Base-by-base conservation (phyloP, 73 alveolate genomes). In the Uronychia binucleata region DNA sequence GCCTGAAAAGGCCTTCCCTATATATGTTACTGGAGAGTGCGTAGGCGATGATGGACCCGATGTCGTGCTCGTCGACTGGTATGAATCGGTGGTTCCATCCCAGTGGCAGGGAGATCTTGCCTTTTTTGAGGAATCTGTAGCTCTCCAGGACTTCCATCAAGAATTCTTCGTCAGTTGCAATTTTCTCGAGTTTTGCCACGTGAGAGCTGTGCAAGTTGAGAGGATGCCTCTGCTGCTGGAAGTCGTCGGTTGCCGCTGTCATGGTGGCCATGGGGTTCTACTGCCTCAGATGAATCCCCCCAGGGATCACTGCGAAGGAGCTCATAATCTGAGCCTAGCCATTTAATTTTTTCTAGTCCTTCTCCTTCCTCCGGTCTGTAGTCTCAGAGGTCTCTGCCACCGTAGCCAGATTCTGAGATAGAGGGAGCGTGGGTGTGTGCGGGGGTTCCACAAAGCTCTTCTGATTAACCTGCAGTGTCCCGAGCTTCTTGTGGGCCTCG, bases 31-130 rank as follows among this genome's bases (percentile, higher is more conserved):
- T 79, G 28, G 82, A 59, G 1, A 90, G 88, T 0, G 79, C 86
- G 35, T 59, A 85, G 5, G 92, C 85, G 1, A 90, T 85, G 0
- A 90, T 67, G 25, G 92, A 78, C 11, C 92, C 95, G 0, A 85
- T 76, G 60, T 90, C 91, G 59, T 31, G 75, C 1, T 89, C 88
- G 35, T 78, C 26, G 1, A 81, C 59, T 1, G 88, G 88, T 28
- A 81, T 32, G 34, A 34, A 59, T 1, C 28, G 25, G 75, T 74
- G 30, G 31, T 81, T 59, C 26, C n/a, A 35, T 26, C 88, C 88
- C 28, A 35, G 8, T 30, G 32, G 74, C 25, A 78, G 84, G 27
- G 84, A 78, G 29, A 78, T 33, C 26, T 30, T 26, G 1, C 84
- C 84, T 33, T 78, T 34, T 29, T 78, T 78, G 31, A 78, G 30